Base-by-base conservation (phyloP, 139 green algal species). In the Chlorella sp. region DNA sequence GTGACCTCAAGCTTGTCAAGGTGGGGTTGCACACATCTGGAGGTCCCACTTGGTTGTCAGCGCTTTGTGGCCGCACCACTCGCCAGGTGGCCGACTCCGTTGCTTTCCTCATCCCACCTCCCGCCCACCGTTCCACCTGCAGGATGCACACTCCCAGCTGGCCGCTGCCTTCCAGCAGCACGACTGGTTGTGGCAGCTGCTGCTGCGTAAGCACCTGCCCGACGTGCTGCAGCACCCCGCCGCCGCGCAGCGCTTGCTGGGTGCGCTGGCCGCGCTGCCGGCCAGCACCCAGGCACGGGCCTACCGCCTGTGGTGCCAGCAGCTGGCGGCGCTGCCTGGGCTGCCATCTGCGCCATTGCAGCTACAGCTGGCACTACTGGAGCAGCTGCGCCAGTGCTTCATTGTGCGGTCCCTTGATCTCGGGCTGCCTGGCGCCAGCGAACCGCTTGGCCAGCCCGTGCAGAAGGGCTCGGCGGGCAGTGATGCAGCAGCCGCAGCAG, bases 171-270 rank as follows among this genome's bases (percentile, higher is more conserved):
- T 87, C 36, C 83, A 83, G 36, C 71, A 81, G 26, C 83, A 87
- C 25, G 20, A 26, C 41, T 87, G 83, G 83, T 34, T 87, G 32
- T 87, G 83, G 83, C 72, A 87, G 73, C 34, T 75, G 55, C 26
- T 87, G 38, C 57, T 81, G 64, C 71, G 74, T 36, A 70, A 73
- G 69, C 71, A 87, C 51, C 51, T 87, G 32, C 9, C 55, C 7
- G 74, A 83, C 30, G 15, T 87, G 25, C 34, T 87, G 44, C 83
- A 84, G 65, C 64, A 57, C 51, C 83, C 83, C n/a, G 83, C 55
- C 30, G 83, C 83, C 25, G 72, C 75, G 28, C 64, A 60, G 75
- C 30, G 75, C 23, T 73, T 82, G 57, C 38, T 28, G 18, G 63
- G 71, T 23, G 76, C 76, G 38, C 18, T 72, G 16, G 38, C 57